Evolutionary conservation across 2,329 filamentous ascomycete genomes (phyloP), one percentile per base, ranked within the genome.

Genomic region (Aspergillus caelatus): DNA sequence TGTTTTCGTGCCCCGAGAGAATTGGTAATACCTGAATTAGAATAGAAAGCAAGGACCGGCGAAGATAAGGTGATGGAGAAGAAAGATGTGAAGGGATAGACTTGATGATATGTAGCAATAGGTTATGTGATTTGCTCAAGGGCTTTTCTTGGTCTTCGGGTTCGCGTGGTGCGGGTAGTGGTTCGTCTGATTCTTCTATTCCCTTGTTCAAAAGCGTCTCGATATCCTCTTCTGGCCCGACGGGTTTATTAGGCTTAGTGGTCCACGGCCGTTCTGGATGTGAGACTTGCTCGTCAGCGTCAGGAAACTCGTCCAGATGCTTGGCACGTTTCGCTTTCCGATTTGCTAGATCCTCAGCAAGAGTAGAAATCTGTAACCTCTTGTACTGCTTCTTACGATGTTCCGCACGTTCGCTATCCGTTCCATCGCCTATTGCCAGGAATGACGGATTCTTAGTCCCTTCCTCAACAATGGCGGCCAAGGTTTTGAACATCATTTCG

Each of bases 71-170:
- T 0, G 93, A 94, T 0, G 92, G 89, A 0, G 93, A 94, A 7
- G 94, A 93, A 12, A 99, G 86, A 77, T 97, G 95, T 74, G 97
- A 90, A 72, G 97, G 94, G 6, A 93, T 94, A 1, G 96, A 87
- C 56, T 87, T 86, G 28, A 93, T 88, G 62, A 99, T 95, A 62
- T 89, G 90, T 39, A 93, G 84, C 4, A 98, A 86, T 12, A 97
- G 85, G n/a, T 84, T 84, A 76, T 96, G 96, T 0, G 91, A 92
- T 68, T 91, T 90, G 53, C 91, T 91, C 41, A 85, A 79, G 0
- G 89, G 89, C n/a, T 89, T 87, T 23, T 86, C 83, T 58, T 64
- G 68, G 62, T 87, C 84, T 34, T 85, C 81, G 26, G 80, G 77
- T 72, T 90, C 84, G 50, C 77, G 76, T 14, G 75, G 74, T 9